These are phyloP conservation scores for Zygoascus hellenicus DNA, from an alignment of 1,139 yeast genomes.

Conservation along the genomic window DNA sequence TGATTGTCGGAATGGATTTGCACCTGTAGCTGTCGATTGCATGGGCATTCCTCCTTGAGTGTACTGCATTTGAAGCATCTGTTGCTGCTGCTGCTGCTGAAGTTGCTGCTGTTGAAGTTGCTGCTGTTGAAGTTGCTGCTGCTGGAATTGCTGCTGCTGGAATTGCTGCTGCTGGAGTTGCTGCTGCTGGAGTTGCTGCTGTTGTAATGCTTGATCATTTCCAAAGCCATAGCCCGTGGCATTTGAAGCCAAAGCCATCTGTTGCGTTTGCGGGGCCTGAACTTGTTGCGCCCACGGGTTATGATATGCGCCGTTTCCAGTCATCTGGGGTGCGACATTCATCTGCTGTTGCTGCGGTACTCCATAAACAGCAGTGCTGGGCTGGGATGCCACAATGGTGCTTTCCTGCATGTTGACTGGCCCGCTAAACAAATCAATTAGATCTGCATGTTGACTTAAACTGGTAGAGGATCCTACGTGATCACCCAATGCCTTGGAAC, in stretches of 20 bases:
- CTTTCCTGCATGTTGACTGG: conserved; percentile 20
- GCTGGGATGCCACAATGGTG: conserved; percentile 13
- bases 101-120: conserved; percentile 13
- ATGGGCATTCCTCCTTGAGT: conserved; percentile 19
- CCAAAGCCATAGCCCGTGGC: conserved; percentile 7
- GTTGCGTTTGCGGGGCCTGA: conserved; percentile 9
- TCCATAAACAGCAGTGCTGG: conserved; percentile 16
- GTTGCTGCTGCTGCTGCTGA: conserved; percentile 15
- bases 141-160: conserved; percentile 13
- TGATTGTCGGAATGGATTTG: conserved; percentile 12
- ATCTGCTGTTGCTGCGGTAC: conserved; percentile 13
- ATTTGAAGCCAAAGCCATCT: conserved; percentile 18
- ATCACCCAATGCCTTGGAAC: conserved; percentile 8
- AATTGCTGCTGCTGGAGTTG: conserved; percentile 16
- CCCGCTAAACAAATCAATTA: conserved; percentile 23
- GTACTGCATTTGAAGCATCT: conserved; percentile 13
- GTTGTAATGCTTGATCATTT: conserved; percentile 11
- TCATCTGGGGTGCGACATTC: conserved; percentile 11
- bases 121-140: conserved; percentile 17
- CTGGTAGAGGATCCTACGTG: conserved; percentile 10
- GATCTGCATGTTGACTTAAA: conserved; percentile 12
- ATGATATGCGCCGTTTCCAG: conserved; percentile 8
- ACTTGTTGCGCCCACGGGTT: conserved; percentile 15
- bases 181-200: conserved; percentile 13
- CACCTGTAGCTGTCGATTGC: conserved; percentile 12